phyloP scores from a whole-genome alignment of 352 stramenopile genomes.

The Phytopythium boreale region DNA sequence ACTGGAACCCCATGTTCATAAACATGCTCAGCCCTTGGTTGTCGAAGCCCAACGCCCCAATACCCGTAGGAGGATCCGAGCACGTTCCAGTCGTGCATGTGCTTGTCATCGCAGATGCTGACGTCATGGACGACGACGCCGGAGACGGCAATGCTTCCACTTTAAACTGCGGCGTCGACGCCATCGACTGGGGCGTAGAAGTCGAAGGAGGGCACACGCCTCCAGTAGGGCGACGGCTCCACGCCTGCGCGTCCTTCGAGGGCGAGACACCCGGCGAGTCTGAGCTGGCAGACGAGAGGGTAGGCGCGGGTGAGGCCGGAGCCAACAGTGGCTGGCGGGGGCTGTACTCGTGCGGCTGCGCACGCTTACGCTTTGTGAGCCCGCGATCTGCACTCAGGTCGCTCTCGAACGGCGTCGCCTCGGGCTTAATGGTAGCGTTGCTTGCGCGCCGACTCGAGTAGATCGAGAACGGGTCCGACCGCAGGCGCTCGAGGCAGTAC shows the following conservation, averaged over 20 bases:
- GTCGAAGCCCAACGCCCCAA: slow-evolving; percentile 31
- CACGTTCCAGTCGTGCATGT: slow-evolving; percentile 8
- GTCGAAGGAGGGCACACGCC: background rate
- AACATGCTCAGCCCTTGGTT: slow-evolving; percentile 34
- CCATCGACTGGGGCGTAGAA: slow-evolving; percentile 9
- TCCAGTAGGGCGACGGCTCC: slow-evolving; percentile 14
- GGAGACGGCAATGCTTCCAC: background rate
- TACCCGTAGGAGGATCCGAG: background rate
- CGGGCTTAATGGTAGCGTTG: slow-evolving; percentile 47
- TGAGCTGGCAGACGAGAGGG: slow-evolving; percentile 18
- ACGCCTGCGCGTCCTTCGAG: slow-evolving; percentile 28
- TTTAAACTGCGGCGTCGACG: background rate
- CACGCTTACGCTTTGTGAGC: slow-evolving; percentile 57
- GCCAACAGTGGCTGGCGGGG: slow-evolving; percentile 15
- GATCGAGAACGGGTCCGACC: slow-evolving; percentile 75
- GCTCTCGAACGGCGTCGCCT: slow-evolving; percentile 56
- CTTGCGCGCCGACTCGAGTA: slow-evolving; percentile 75
- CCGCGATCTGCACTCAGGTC: slow-evolving; percentile 34
- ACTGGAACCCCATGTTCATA: slow-evolving; percentile 22
- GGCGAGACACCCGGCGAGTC: slow-evolving; percentile 39
- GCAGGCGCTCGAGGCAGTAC: slow-evolving; percentile 75
- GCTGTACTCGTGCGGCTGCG: slow-evolving; percentile 15
- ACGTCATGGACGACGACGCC: background rate
- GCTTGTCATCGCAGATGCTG: background rate
- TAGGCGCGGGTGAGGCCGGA: slow-evolving; percentile 32